A percentile compares a stretch with the other conserved stretches of the same genome.
Conservation (phyloP, 2,329 filamentous ascomycete species). For the Pseudopyrenochaeta lycopersici region DNA sequence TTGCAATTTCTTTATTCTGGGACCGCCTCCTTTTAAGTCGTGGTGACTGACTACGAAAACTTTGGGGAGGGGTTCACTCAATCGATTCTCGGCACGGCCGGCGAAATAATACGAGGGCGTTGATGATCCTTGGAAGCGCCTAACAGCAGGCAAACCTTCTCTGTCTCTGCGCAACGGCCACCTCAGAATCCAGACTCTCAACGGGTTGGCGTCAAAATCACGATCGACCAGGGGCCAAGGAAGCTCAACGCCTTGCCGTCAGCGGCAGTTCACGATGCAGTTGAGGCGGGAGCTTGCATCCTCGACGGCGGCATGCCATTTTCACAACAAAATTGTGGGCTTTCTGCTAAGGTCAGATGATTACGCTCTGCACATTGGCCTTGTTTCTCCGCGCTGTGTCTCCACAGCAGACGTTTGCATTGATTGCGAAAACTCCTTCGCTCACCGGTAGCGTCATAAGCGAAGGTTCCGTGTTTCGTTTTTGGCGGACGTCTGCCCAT, state of each 20-base stretch:
- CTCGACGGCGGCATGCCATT: background rate
- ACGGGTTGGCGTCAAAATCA: conserved; percentile 1
- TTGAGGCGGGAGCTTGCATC: conserved; percentile 1
- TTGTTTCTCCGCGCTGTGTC: background rate
- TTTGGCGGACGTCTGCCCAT: conserved; percentile 22
- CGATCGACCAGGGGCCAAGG: background rate
- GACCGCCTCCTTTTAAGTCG: conserved; percentile 14
- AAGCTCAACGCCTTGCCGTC: background rate
- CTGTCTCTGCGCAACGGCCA: background rate
- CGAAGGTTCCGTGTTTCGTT: conserved; percentile 26
- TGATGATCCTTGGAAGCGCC: conserved; percentile 12
- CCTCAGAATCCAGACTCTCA: conserved; percentile 16
- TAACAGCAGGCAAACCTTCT: conserved; percentile 6
- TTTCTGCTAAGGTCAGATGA: background rate
- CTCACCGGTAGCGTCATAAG: conserved; percentile 12
- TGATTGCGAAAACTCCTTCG: background rate
- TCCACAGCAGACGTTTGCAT: background rate
- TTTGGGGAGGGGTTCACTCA: conserved; percentile 8
- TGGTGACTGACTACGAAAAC: conserved; percentile 11
- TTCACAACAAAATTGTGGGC: background rate
- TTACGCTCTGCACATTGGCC: background rate
- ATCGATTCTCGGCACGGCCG: conserved; percentile 14
- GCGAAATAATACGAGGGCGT: conserved; percentile 18
- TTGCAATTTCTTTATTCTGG: conserved; percentile 20
- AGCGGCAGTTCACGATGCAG: conserved; percentile 7